Base-by-base conservation (phyloP, 1,139 yeast genomes). In the Barnettozyma hawaiiensis region DNA sequence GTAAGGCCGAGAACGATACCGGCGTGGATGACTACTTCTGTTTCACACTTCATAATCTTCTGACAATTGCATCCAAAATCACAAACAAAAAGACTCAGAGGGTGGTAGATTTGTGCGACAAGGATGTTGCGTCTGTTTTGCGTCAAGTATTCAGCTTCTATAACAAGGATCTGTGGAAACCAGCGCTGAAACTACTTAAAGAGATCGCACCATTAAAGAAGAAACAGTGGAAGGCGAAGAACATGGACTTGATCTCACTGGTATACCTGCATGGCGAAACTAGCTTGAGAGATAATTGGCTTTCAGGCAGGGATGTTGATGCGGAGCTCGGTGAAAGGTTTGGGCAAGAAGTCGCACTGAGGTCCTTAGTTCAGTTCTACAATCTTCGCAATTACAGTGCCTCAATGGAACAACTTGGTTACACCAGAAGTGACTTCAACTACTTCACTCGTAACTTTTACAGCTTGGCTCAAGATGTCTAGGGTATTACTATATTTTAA, bases 221-320 rank as follows among this genome's bases (percentile, higher is more conserved):
- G 16, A 78, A 95, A 47, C 89, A 90, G 61, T 92, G 99, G 99
- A 82, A 89, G 54, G 77, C 89, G 12, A 76, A 80, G 50, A 94
- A 92, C 59, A 92, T 94, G 97, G 96, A 89, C 53, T 67, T 92
- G 44, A 86, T 94, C 7, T 87, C 97, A 0, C 81, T 85, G 48
- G 89, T 92, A 2, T 92, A 85, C 57, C 64, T 92, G 37, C 81
- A 86, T 55, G 76, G 89, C 54, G 75, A 79, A 50, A 67, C 90
- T 26, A 76, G 80, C 15, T 65, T 92, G 41, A 75, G 81, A 47
- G 97, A 90, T 57, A 52, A 52, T 14, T 92, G 98, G 98, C 71
- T 92, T 23, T 81, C 89, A 44, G 95, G 96, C 0, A 75, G 75
- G 46, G 96, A 86, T 55, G 74, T 86, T 24, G 82, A 86, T 39